These are phyloP conservation scores for Auxenochlorella pyrenoidosa DNA, from an alignment of 139 green algal species.

Conservation along the genomic window DNA sequence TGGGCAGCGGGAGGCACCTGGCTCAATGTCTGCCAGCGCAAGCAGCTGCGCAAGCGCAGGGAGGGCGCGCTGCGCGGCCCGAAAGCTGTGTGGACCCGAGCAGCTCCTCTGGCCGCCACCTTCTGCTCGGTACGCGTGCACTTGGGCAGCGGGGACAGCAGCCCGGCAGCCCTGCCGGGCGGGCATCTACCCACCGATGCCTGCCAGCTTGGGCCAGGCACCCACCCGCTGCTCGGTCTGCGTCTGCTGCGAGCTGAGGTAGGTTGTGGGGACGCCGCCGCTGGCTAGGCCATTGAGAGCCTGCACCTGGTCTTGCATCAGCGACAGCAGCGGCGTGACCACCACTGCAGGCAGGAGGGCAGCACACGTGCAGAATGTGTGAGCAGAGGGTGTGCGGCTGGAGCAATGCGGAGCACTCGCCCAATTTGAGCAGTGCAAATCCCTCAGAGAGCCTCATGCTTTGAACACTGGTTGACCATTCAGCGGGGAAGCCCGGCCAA, in stretches of 20 bases:
- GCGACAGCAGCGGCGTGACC: conserved; percentile 93
- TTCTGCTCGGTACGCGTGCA: too few species aligned
- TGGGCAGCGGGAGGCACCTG: neutral
- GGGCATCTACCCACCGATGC: neutral
- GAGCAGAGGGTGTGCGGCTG: neutral
- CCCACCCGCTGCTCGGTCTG: conserved; percentile 47
- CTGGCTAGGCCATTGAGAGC: conserved; percentile 52
- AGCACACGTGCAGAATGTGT: neutral
- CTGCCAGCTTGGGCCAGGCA: neutral
- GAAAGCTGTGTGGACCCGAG: too few species aligned
- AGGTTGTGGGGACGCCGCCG: conserved; percentile 82
- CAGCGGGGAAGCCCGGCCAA: too few species aligned
- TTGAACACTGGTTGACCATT: too few species aligned
- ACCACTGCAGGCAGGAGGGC: conserved; percentile 77
- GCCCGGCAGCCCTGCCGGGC: neutral
- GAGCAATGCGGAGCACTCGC: too few species aligned
- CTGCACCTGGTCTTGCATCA: conserved; percentile 85
- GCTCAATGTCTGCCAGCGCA: too few species aligned
- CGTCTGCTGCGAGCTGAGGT: conserved; percentile 80
- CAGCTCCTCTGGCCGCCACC: too few species aligned
- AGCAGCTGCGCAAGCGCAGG: too few species aligned
- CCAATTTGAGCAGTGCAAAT: too few species aligned
- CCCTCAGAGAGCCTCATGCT: too few species aligned
- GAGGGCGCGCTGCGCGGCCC: too few species aligned
- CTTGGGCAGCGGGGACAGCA: neutral